Conservation (phyloP, 495 filamentous ascomycete genomes). For the Tuber indicum region DNA sequence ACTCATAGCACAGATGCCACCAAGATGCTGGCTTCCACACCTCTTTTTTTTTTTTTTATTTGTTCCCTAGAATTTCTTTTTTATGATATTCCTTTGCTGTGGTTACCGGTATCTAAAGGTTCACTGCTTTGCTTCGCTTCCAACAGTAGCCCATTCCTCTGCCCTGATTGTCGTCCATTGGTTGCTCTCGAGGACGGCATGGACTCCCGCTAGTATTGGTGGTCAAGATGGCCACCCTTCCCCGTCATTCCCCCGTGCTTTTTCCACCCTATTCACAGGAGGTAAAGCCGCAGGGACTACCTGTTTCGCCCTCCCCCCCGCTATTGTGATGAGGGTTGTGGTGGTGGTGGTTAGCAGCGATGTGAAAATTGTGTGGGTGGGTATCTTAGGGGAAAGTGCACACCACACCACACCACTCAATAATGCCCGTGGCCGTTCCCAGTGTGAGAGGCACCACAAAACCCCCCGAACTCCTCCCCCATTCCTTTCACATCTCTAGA, state of each 20-base stretch:
- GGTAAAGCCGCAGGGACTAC: background rate
- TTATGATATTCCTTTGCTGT: background rate
- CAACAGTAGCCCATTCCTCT: background rate
- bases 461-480: constrained; percentile 23
- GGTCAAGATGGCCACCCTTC: background rate
- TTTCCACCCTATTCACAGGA: background rate
- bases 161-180: constrained; percentile 1
- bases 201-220: background rate
- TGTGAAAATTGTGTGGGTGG: constrained; percentile 3
- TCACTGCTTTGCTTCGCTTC: background rate
- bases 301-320: background rate
- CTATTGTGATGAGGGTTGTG: background rate
- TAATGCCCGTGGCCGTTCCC: background rate
- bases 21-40: constrained; percentile 3
- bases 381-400: background rate
- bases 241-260: background rate
- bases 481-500: constrained; percentile 15
- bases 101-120: background rate
- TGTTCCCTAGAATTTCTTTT: background rate
- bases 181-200: background rate
- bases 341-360: background rate
- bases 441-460: constrained; percentile 33
- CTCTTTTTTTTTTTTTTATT: background rate
- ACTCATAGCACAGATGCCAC: background rate
- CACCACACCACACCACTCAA: background rate